These are phyloP conservation scores for Blastomyces percursus DNA, from an alignment of 2,329 filamentous ascomycete genomes.

Conservation along the genomic window DNA sequence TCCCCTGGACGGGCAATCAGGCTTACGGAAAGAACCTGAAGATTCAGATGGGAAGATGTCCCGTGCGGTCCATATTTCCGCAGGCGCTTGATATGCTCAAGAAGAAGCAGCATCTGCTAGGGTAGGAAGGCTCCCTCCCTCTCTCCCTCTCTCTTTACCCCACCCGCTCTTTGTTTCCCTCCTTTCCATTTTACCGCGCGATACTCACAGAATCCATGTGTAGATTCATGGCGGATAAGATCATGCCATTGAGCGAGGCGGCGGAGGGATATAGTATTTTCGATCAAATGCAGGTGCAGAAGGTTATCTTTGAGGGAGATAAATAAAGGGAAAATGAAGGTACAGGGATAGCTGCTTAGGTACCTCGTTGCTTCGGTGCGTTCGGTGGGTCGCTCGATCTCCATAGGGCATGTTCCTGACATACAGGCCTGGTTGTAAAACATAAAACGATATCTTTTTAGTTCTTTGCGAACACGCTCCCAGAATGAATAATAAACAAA, in stretches of 20 bases:
- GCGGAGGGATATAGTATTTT: conserved; percentile 60
- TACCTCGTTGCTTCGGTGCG: too few relatives aligned
- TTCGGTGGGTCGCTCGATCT: too few relatives aligned
- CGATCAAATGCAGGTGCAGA: conserved; percentile 61
- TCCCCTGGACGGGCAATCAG: conserved; percentile 55
- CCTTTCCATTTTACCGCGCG: not conserved
- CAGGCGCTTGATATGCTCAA: conserved; percentile 54
- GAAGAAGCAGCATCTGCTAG: conserved; percentile 54
- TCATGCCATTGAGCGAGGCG: conserved; percentile 58
- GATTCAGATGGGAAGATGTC: conserved; percentile 66
- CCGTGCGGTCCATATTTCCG: conserved; percentile 58
- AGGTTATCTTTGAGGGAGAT: conserved; percentile 54
- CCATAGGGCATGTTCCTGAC: too few relatives aligned
- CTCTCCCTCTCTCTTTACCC: not conserved
- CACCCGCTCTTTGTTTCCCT: too few relatives aligned
- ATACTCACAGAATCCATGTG: conserved; percentile 15
- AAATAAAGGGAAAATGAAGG: conserved; percentile 19
- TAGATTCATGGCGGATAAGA: conserved; percentile 66
- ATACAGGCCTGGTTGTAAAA: too few relatives aligned
- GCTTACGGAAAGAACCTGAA: conserved; percentile 59
- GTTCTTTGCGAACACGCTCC: too few relatives aligned
- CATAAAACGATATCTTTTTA: too few relatives aligned
- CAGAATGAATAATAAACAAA: too few relatives aligned
- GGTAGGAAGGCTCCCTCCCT: conserved; percentile 40
- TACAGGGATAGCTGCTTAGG: too few relatives aligned